These are phyloP conservation scores for Podila epicladia DNA, from an alignment of 192 early-diverging fungal genomes.

Conservation along the genomic window DNA sequence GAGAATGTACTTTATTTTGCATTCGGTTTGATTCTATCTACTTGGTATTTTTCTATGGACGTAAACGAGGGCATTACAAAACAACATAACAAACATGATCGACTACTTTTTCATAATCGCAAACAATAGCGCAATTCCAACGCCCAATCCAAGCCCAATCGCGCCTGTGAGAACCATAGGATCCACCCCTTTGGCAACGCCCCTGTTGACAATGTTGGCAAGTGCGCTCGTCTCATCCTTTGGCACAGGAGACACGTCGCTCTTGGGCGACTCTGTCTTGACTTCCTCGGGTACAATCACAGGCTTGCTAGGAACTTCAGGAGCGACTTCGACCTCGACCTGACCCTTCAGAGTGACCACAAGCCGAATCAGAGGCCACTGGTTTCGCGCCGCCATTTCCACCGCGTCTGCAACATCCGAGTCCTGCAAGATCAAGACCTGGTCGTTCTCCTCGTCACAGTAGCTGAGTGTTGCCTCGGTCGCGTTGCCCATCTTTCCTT, in stretches of 20 bases:
- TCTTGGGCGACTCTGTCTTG: constrained; percentile 3
- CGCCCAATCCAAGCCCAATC: constrained; percentile 19
- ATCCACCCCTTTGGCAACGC: background rate
- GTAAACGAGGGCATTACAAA: too few species aligned
- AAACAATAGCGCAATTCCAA: constrained; percentile 15
- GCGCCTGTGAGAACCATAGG: constrained; percentile 10
- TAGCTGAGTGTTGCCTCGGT: constrained; percentile 58
- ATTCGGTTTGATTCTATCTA: too few species aligned
- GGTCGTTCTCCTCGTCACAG: constrained; percentile 88
- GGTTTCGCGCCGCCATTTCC: constrained; percentile 61
- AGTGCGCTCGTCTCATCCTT: background rate
- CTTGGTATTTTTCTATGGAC: too few species aligned
- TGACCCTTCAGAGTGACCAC: background rate
- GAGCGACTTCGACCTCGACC: too few species aligned
- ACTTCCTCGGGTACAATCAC: background rate
- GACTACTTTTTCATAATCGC: constrained; percentile 16
- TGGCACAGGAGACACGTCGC: background rate
- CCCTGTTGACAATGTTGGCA: background rate
- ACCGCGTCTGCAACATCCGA: constrained; percentile 84
- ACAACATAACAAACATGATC: background rate
- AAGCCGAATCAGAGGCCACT: constrained; percentile 22
- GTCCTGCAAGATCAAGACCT: constrained; percentile 72
- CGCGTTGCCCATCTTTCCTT: constrained; percentile 58
- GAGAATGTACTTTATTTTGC: too few species aligned
- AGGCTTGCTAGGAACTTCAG: background rate